Conservation (phyloP, 1,284 basidiomycete species). For the Cryptococcus amylolentus region DNA sequence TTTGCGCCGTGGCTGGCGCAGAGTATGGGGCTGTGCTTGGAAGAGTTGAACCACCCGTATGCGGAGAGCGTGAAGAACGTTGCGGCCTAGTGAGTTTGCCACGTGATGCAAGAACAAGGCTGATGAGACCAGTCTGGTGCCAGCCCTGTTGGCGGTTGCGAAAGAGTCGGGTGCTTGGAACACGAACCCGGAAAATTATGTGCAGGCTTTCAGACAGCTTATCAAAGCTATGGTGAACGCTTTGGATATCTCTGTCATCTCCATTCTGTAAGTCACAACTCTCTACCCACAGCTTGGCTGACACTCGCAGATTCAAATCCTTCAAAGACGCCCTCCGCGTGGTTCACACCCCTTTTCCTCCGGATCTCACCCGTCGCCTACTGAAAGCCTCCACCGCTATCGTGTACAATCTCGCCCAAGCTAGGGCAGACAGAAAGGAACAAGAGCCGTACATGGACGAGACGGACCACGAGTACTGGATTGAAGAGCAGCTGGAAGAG, state of each 20-base stretch:
- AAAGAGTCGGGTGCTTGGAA: constrained; percentile 60
- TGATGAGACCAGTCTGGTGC: constrained; percentile 59
- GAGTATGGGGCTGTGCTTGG: constrained; percentile 67
- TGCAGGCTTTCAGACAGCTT: constrained; percentile 64
- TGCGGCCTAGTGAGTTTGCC: constrained; percentile 60
- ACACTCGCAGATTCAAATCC: constrained; percentile 56
- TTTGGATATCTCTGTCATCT: constrained; percentile 67
- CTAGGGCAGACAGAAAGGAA: constrained; percentile 15
- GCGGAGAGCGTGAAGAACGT: constrained; percentile 77
- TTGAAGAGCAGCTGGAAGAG: constrained; percentile 26
- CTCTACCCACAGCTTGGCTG: neutral
- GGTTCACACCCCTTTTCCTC: constrained; percentile 49
- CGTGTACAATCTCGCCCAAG: constrained; percentile 8
- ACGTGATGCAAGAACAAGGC: neutral
- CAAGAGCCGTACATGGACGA: constrained; percentile 27
- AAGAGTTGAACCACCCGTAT: constrained; percentile 67
- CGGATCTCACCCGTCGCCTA: constrained; percentile 8
- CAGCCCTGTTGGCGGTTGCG: constrained; percentile 66
- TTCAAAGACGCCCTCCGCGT: constrained; percentile 65
- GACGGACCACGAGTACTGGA: constrained; percentile 18
- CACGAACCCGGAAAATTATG: constrained; percentile 66
- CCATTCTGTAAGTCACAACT: constrained; percentile 56
- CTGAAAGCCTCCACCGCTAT: constrained; percentile 12
- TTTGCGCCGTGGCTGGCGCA: constrained; percentile 71
- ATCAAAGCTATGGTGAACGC: constrained; percentile 65